A percentile compares a stretch with the other conserved stretches of the same genome.
Evolutionary conservation across 176 grass and related monocot species (phyloP).

Genomic region (Musa schizocarpa): DNA sequence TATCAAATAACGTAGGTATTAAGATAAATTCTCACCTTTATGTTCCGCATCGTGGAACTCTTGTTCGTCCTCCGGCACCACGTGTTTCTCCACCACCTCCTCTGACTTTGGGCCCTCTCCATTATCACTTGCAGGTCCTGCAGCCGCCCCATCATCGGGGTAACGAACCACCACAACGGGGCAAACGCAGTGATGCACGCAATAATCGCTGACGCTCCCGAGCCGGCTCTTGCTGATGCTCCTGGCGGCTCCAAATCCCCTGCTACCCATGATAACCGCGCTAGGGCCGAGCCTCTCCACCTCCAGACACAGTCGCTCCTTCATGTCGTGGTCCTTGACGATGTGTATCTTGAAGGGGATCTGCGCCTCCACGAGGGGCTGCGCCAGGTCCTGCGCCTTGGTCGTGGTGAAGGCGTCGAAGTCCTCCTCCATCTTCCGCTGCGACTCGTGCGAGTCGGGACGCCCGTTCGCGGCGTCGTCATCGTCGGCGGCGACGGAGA

Average conservation of each 20-base stretch:
- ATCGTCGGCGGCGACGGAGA: neutral
- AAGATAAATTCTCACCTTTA: no score
- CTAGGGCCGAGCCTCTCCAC: neutral
- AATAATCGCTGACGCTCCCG: neutral
- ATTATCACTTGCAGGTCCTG: neutral
- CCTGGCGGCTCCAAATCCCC: neutral
- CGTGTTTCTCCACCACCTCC: no score
- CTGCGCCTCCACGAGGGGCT: constrained; percentile 2
- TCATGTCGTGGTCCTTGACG: constrained; percentile 10
- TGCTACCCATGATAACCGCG: constrained; percentile 1
- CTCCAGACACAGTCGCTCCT: constrained; percentile 4
- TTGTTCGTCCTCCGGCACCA: no score
- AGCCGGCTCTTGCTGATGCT: neutral
- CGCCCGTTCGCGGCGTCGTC: neutral
- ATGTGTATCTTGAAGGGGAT: constrained; percentile 9
- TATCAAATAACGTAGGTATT: no score
- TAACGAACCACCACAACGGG: constrained; percentile 5
- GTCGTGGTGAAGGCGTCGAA: neutral
- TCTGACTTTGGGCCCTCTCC: no score
- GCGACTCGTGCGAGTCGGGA: neutral
- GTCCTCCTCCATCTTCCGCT: neutral
- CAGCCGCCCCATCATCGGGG: neutral
- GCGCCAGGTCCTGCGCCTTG: constrained; percentile 5
- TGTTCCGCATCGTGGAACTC: no score
- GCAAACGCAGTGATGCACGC: constrained; percentile 8